Base-by-base conservation (phyloP, 1,284 basidiomycete genomes). In the Ustilago xerochloae region DNA sequence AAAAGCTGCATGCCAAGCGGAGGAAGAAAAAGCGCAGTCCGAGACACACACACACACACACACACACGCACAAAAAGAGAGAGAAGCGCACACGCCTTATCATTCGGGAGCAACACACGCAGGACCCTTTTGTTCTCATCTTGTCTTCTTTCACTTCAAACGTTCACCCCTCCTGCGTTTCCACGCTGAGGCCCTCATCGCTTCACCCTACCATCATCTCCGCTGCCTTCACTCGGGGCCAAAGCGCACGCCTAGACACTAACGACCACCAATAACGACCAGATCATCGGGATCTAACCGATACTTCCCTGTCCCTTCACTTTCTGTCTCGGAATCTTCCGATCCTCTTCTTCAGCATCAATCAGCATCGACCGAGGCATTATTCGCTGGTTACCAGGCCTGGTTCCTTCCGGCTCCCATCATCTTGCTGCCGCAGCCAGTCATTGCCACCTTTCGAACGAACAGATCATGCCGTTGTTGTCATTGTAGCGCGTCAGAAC, bases 31-130 rank as follows among this genome's bases (percentile, higher is more conserved):
- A 51, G 13, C 12, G 12, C 28, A 13, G 18, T 8, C 46, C 28
- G 29, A 49, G 29, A 49, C 47, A 49, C 30, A 51, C 35, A 51
- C 49, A 26, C 33, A 51, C 10, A 24, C 26, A 28, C 46, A 36
- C 35, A n/a, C 22, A 38, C 20, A 26, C 13, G 10, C 33, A 9
- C 49, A 38, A 18, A 18, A 20, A 26, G 45, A 24, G 30, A 47
- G 6, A 38, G 15, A 18, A 13, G 16, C 32, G 15, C 32, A 33
- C 32, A 4, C 32, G 15, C 32, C 9, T 15, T 10, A 9, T 2
- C 32, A 33, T 15, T 7, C 9, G 18, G 15, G 6, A 38, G 38
- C 38, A 41, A 9, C 38, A n/a, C n/a, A 22, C 38, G 18, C 6
- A 13, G 24, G 41, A 43, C 8, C 41, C 41, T 43, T 43, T 43